Base-by-base conservation (phyloP, 805 yeast species). In the Scheffersomyces ergatensis region DNA sequence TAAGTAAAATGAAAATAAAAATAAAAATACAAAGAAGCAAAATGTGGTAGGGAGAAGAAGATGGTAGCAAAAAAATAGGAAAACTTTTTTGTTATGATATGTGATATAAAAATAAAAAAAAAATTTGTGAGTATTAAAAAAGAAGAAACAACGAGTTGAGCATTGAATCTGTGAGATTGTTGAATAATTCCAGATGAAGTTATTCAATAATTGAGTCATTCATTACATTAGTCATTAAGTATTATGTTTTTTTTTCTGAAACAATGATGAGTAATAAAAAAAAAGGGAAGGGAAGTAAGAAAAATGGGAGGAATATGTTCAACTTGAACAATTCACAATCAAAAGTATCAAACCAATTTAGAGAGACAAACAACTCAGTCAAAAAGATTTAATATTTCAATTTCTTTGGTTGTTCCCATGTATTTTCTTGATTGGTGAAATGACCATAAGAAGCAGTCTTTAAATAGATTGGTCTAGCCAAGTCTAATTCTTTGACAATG, bases 381-480 rank as follows among this genome's bases (percentile, higher is more conserved):
- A 23, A 23, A 23, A 23, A 16, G 31, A 53, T 45, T 71, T 82
- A 85, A 48, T 74, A 76, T 55, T 69, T 72, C 68, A 86, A 80
- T 58, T 76, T 74, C 77, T 85, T 89, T 74, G 97, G 96, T 75
- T 87, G 82, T 81, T 93, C 99, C 99, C 99, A 93, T 62, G 97
- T 77, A 83, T 89, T 86, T 65, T 83, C 85, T 80, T 92, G 99
- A 85, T 93, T 88, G 67, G 99, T 93, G 87, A 93, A 93, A 77
- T 93, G 99, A 68, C 99, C 99, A 73, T 93, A 92, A 43, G 96
- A 85, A 60, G 99, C 99, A 59, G 99, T 93, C 85, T 92, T 86
- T 78, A 89, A 82, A 82, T 93, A 93, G 74, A 93, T 93, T 72
- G 99, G 99, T 77, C 97, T 89, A 53, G 99, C 99, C 67, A 93